These are phyloP conservation scores for Lepidopterella palustris DNA, from an alignment of 495 filamentous ascomycete genomes.

Conservation along the genomic window DNA sequence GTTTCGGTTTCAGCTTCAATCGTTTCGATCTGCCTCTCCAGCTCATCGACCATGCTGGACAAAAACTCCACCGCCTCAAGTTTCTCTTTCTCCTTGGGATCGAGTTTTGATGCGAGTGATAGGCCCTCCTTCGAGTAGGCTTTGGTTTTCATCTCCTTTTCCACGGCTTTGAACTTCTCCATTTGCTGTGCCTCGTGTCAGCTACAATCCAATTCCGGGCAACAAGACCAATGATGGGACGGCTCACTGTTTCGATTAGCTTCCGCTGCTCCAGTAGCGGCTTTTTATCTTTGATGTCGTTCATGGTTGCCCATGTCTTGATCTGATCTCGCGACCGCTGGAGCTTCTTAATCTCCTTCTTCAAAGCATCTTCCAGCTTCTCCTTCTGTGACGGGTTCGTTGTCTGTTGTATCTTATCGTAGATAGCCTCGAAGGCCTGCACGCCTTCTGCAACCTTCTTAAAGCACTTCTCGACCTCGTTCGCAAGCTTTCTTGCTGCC, in stretches of 20 bases:
- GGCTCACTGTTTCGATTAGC: slow-evolving; percentile 83
- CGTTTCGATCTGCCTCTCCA: slow-evolving; percentile 85
- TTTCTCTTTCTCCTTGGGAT: slow-evolving; percentile 93
- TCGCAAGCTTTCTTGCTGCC: slow-evolving; percentile 90
- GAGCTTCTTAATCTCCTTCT: slow-evolving; percentile 99
- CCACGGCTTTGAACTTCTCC: slow-evolving; percentile 99
- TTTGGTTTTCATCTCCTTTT: slow-evolving; percentile 99
- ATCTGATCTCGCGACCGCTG: slow-evolving; percentile 96
- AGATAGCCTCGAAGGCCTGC: slow-evolving; percentile 82
- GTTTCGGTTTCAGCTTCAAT: slow-evolving; percentile 86
- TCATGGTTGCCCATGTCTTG: slow-evolving; percentile 94
- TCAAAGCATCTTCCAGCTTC: slow-evolving; percentile 93
- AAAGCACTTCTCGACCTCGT: slow-evolving; percentile 98
- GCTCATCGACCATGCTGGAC: slow-evolving; percentile 78
- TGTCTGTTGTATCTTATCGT: slow-evolving; percentile 89
- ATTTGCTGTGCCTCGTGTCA: slow-evolving; percentile 67
- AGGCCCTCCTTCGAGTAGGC: slow-evolving; percentile 98
- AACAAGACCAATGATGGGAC: not conserved
- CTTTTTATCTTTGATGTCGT: slow-evolving; percentile 98
- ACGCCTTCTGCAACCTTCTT: slow-evolving; percentile 94
- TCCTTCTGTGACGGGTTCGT: slow-evolving; percentile 93
- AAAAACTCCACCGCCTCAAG: slow-evolving; percentile 79
- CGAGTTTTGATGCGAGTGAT: slow-evolving; percentile 80
- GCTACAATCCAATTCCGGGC: slow-evolving; percentile 3
- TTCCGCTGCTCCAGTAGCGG: slow-evolving; percentile 88